Base-by-base conservation (phyloP, 179 eudicot genomes). In the Heliamphora pulchella region DNA sequence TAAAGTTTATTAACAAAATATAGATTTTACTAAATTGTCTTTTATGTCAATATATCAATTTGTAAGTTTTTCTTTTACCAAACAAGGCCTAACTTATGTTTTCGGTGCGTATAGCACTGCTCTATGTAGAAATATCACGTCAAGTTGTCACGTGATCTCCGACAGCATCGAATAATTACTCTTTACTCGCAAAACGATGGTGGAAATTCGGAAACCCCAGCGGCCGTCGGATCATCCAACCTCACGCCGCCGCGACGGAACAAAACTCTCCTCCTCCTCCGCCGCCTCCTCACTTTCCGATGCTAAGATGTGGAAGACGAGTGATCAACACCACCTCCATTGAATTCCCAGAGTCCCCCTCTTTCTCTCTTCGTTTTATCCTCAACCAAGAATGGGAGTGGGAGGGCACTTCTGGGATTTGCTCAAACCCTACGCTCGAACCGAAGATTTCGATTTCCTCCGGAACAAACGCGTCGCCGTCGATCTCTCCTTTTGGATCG, bases 321-420 rank as follows among this genome's bases (percentile, higher is more conserved):
- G 54, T 22, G 71, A 77, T 65, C 72, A 8, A 2, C 7, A 59
- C 51, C 1, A 10, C 48, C 73, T 78, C 73, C 80, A 4, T 50
- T 51, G 62, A 66, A 31, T n/a, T 64, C 48, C 50, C 15, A 2
- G 3, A 18, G 66, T 22, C 3, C 10, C 44, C 48, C 71, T 9
- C 10, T 8, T 5, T 51, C 58, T 43, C 20, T 71, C 15, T 51
- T 14, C 13, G 10, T 3, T 18, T 1, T 46, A 14, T 64, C 4
- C 1, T 17, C 20, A 11, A 39, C 43, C 18, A 78, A 74, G 41
- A 65, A 93, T 95, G 97, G 98, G 98, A 14, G 93, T 95, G 0
- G 95, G 98, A 71, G 97, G 97, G 14, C 84, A 93, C 53, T 93
- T 95, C 87, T 95, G 97, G 98, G 98, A 95, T 17, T 61, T 86